Evolutionary conservation across 1,284 basidiomycete genomes (phyloP), one percentile per base, ranked within the genome.

Genomic region (Ustanciosporium gigantosporum): DNA sequence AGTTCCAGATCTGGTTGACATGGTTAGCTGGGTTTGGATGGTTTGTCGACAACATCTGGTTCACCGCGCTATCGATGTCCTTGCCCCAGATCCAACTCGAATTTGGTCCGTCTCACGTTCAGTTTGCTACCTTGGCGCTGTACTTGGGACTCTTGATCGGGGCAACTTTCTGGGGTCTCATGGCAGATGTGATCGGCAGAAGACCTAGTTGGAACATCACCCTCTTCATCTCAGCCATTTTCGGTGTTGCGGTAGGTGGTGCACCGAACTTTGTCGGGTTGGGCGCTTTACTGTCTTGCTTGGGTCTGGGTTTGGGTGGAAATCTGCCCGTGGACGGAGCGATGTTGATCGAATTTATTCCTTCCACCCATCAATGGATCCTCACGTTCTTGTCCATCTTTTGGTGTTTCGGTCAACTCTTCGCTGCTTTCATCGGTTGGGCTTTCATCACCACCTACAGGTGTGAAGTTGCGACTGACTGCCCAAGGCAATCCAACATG

Each of bases 361-460:
- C 73, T 1, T 58, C 56, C 3, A 44, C 68, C 9, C 46, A 55
- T 40, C 45, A 86, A 81, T 86, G 83, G 82, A 82, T 84, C 27
- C 76, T 87, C 35, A 87, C 85, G 0, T 78, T 87, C n/a, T 80
- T 87, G 1, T 85, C 84, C 8, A 80, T 83, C 22, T 86, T 84
- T 82, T 87, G 86, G 86, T 83, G 84, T 15, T 67, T 86, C 19
- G 86, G 85, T 1, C 84, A 85, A 61, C 77, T 85, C 22, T 68
- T 77, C 43, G 76, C 71, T 5, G 62, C 68, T 9, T 44, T 75
- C 22, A 68, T 76, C 32, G 69, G 66, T 3, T 73, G 73, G 71
- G 68, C 67, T 1, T 82, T 84, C 65, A 83, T 85, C 48, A 79
- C 79, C 17, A 82, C 82, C 59, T 84, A 52, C 46, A 21, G 49